Percentiles rank a stretch among this genome's conserved stretches.
Evolutionary conservation across 495 filamentous ascomycete species (phyloP).

Genomic region (Elasticomyces elasticus): DNA sequence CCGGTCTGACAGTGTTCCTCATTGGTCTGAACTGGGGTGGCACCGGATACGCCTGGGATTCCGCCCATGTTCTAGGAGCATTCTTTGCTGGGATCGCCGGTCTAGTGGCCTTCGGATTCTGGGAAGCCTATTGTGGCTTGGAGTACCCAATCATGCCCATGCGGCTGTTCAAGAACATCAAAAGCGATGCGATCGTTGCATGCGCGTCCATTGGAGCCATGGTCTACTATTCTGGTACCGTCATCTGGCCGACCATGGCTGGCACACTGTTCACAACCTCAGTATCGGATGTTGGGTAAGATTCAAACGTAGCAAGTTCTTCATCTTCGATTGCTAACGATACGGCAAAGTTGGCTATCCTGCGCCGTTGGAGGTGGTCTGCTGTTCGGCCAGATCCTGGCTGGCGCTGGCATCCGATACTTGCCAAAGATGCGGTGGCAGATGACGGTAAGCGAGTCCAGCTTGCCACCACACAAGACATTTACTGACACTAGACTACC

Average conservation of each 20-base stretch:
- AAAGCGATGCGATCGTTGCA: slow-evolving; percentile 24
- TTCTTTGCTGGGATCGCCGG: slow-evolving; percentile 36
- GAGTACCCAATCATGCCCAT: slow-evolving; percentile 29
- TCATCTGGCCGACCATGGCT: slow-evolving; percentile 19
- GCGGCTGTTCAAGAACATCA: slow-evolving; percentile 29
- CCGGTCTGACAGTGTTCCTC: slow-evolving; percentile 29
- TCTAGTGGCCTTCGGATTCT: slow-evolving; percentile 29
- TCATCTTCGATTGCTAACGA: no score
- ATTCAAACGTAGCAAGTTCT: no score
- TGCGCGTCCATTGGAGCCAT: slow-evolving; percentile 26
- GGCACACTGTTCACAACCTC: slow-evolving; percentile 25
- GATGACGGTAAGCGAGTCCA: neutral
- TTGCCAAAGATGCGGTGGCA: slow-evolving; percentile 15
- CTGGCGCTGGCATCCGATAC: slow-evolving; percentile 23
- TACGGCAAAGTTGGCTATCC: slow-evolving; percentile 9
- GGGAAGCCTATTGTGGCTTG: slow-evolving; percentile 11
- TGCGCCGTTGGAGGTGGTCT: slow-evolving; percentile 25
- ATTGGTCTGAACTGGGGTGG: slow-evolving; percentile 33
- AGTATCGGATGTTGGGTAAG: slow-evolving; percentile 17
- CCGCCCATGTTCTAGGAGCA: slow-evolving; percentile 35
- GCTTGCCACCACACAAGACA: no score
- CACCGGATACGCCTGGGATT: slow-evolving; percentile 40
- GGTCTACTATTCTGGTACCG: slow-evolving; percentile 31
- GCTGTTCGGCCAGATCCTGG: slow-evolving; percentile 25
- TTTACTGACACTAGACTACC: neutral